Evolutionary conservation across 192 early-diverging fungal species (phyloP), one percentile per base, ranked within the genome.

Genomic region (Coemansia sp.): DNA sequence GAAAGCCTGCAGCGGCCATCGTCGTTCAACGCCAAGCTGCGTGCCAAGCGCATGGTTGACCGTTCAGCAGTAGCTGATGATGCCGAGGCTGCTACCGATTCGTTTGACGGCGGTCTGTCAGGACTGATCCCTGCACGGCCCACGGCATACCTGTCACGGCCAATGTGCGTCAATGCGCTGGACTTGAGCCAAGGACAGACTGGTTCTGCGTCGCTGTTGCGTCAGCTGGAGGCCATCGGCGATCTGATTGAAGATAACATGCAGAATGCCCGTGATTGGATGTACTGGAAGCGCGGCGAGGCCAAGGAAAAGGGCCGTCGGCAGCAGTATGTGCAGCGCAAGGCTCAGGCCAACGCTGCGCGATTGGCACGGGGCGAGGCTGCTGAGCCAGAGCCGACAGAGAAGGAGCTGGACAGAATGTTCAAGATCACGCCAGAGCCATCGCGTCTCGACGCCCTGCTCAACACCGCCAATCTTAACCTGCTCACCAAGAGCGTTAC

Each of bases 171-270:
- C 54, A 86, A 82, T 53, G 79, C 86, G 12, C 81, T 96, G 23
- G 92, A 91, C 53, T 83, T 97, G 53, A 85, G 82, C 65, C 67
- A 71, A 52, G 50, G 57, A 2, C 56, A 63, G 30, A 49, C 35
- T 1, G 69, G 62, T 5, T 49, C 68, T 2, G 56, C 53, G 33
- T 59, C 64, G 30, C 61, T 78, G 26, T 15, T 31, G 41, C 68
- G 69, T 11, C 75, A 70, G 57, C 70, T 90, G 39, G 94, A 94
- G 72, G 79, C 85, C 13, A 90, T 88, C 69, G 78, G 91, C 39
- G 94, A 96, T 67, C 90, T 91, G 68, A 84, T 94, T 21, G 97
- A 99, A 53, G 91, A 90, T 21, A 87, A 95, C 50, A 86, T 86
- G 44, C 91, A 92, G 73, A 89, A 95, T 63, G 89, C 92, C 57